These are phyloP conservation scores for Tuber borchii DNA, from an alignment of 495 filamentous ascomycete genomes.

Conservation along the genomic window DNA sequence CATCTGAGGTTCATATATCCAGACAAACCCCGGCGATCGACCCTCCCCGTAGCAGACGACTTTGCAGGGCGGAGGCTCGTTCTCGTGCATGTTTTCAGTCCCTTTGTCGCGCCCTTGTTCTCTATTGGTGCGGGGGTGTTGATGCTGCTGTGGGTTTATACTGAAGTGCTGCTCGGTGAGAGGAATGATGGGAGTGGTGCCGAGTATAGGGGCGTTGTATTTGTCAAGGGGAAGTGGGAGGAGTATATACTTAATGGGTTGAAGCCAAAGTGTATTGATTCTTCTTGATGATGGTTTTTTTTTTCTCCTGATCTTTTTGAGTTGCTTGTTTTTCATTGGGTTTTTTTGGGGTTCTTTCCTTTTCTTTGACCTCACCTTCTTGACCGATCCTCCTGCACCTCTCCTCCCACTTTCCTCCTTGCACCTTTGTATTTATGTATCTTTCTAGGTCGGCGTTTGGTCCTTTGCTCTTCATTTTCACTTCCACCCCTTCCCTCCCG, in stretches of 20 bases:
- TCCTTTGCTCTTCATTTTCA: background rate
- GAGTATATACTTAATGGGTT: slow-evolving; percentile 25
- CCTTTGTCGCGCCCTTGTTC: slow-evolving; percentile 22
- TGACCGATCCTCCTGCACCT: background rate
- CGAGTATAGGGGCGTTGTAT: slow-evolving; percentile 35
- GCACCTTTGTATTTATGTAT: background rate
- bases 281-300: slow-evolving; percentile 15
- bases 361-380: background rate
- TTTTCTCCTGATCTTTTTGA: slow-evolving; percentile 5
- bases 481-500: background rate
- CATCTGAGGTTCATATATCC: slow-evolving; percentile 34
- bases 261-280: slow-evolving; percentile 30
- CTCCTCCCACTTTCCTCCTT: background rate
- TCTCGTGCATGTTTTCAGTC: slow-evolving; percentile 32
- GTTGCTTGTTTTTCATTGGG: background rate
- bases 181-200: slow-evolving; percentile 29
- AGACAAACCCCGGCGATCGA: slow-evolving; percentile 12
- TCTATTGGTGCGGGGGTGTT: slow-evolving; percentile 16
- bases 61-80: slow-evolving; percentile 25
- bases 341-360: background rate
- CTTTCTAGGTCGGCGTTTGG: background rate
- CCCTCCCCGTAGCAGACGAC: slow-evolving; percentile 22
- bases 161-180: slow-evolving; percentile 36
- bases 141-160: slow-evolving; percentile 39
- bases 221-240: slow-evolving; percentile 34